These are phyloP conservation scores for Leptodontidium sp. DNA, from an alignment of 2,329 filamentous ascomycete species.

Conservation along the genomic window DNA sequence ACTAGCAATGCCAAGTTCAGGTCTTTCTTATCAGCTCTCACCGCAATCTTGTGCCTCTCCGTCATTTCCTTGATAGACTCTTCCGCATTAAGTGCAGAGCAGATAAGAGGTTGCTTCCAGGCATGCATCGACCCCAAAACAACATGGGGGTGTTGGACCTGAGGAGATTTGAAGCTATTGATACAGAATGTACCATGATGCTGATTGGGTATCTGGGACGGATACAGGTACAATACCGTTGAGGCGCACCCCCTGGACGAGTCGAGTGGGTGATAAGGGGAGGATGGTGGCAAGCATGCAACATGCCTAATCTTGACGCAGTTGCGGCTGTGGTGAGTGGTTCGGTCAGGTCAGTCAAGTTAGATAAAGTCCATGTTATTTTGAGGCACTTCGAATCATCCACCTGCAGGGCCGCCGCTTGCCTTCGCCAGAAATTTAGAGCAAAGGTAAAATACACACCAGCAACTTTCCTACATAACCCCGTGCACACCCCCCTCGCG, in stretches of 20 bases:
- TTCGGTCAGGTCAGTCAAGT: not conserved
- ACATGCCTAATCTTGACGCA: slow-evolving; percentile 16
- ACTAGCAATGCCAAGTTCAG: not conserved
- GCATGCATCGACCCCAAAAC: slow-evolving; percentile 4
- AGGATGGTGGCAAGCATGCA: slow-evolving; percentile 18
- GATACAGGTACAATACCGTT: slow-evolving; percentile 23
- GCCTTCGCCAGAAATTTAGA: not conserved
- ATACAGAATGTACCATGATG: slow-evolving; percentile 5
- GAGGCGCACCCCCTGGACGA: slow-evolving; percentile 15
- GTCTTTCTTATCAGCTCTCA: slow-evolving; percentile 16
- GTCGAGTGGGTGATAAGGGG: not conserved
- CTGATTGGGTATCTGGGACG: slow-evolving; percentile 26
- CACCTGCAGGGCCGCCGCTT: not conserved
- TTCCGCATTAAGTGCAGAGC: slow-evolving; percentile 2
- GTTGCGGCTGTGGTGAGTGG: slow-evolving; percentile 1
- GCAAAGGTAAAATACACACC: not conserved
- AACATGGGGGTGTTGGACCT: not conserved
- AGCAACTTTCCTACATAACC: slow-evolving; percentile 10
- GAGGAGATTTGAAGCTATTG: slow-evolving; percentile 32
- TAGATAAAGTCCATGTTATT: slow-evolving; percentile 1
- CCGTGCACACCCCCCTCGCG: slow-evolving; percentile 6
- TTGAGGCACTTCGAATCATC: not conserved
- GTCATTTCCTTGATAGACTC: not conserved
- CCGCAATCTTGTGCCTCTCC: not conserved
- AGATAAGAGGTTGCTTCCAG: slow-evolving; percentile 11